Percentiles rank a stretch among this genome's conserved stretches.
Conservation (phyloP, 495 filamentous ascomycete species). For the Lineolata rhizophorae region DNA sequence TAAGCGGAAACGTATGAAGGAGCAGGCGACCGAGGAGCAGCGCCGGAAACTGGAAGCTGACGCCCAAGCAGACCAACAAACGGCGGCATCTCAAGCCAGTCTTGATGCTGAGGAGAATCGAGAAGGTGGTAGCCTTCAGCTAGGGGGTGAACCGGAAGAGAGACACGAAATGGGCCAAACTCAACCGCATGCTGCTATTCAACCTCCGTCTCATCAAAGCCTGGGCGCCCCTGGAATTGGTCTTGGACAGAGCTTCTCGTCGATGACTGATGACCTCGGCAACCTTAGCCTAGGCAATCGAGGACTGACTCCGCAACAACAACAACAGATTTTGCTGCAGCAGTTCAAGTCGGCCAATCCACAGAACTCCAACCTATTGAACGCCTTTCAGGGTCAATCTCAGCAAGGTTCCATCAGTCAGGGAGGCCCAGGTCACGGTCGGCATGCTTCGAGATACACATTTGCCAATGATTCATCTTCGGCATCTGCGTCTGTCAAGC, state of each 20-base stretch:
- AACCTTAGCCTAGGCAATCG: slow-evolving; percentile 35
- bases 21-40: slow-evolving; percentile 33
- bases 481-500: slow-evolving; percentile 49
- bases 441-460: slow-evolving; percentile 72
- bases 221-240: slow-evolving; percentile 8
- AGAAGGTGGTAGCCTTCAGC: slow-evolving; percentile 67
- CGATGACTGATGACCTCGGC: slow-evolving; percentile 31
- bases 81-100: neutral
- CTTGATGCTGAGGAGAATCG: slow-evolving; percentile 22
- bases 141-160: slow-evolving; percentile 82
- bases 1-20: slow-evolving; percentile 48
- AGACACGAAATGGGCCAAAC: slow-evolving; percentile 24
- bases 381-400: slow-evolving; percentile 28
- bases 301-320: slow-evolving; percentile 60
- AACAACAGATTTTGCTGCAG: slow-evolving; percentile 39
- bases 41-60: slow-evolving; percentile 37
- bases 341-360: slow-evolving; percentile 30
- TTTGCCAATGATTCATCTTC: slow-evolving; percentile 59
- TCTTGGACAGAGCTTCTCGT: too few species aligned
- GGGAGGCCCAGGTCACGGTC: slow-evolving; percentile 65
- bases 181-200: slow-evolving; percentile 34
- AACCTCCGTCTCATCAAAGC: slow-evolving; percentile 44
- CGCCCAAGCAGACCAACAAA: slow-evolving; percentile 17
- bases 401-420: slow-evolving; percentile 25
- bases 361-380: slow-evolving; percentile 27